Percentiles rank a stretch among this genome's conserved stretches.
phyloP scores from a whole-genome alignment of 2,329 filamentous ascomycete genomes.

The Colletotrichum scovillei region DNA sequence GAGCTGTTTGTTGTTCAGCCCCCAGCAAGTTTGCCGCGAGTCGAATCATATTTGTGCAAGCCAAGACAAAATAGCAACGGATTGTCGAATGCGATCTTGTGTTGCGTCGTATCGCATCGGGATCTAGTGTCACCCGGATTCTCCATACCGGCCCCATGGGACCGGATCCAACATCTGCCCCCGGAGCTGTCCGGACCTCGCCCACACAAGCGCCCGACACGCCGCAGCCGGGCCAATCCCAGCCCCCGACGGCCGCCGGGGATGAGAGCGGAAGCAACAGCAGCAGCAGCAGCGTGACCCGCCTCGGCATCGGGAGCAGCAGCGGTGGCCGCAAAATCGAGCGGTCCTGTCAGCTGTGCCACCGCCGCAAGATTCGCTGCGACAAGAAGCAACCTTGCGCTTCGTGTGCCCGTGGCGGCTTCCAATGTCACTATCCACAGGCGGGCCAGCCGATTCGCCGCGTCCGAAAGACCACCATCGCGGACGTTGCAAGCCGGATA shows the following conservation, averaged over 20 bases:
- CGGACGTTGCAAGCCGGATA: constrained; percentile 50
- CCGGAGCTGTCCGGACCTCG: neutral
- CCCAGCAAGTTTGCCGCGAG: neutral
- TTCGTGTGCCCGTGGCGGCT: constrained; percentile 39
- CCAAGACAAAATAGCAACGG: neutral
- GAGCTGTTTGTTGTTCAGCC: neutral
- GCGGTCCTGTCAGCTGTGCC: constrained; percentile 47
- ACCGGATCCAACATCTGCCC: neutral
- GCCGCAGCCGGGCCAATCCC: neutral
- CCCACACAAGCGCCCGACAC: neutral
- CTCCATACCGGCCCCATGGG: neutral
- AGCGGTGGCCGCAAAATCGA: constrained; percentile 23
- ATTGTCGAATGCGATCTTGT: neutral
- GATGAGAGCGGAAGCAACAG: neutral
- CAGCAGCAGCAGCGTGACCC: neutral
- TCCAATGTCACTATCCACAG: constrained; percentile 45
- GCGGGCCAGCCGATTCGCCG: constrained; percentile 40
- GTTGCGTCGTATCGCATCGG: neutral
- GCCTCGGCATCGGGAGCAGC: neutral
- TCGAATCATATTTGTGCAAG: neutral
- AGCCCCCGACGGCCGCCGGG: neutral
- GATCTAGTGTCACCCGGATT: neutral
- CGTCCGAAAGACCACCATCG: constrained; percentile 40
- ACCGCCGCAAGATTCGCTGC: constrained; percentile 46
- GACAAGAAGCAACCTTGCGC: constrained; percentile 45